A percentile compares a stretch with the other conserved stretches of the same genome.
These are phyloP conservation scores for Fraxinus dipetala DNA, from an alignment of 305 asterid genomes.

Conservation along the genomic window DNA sequence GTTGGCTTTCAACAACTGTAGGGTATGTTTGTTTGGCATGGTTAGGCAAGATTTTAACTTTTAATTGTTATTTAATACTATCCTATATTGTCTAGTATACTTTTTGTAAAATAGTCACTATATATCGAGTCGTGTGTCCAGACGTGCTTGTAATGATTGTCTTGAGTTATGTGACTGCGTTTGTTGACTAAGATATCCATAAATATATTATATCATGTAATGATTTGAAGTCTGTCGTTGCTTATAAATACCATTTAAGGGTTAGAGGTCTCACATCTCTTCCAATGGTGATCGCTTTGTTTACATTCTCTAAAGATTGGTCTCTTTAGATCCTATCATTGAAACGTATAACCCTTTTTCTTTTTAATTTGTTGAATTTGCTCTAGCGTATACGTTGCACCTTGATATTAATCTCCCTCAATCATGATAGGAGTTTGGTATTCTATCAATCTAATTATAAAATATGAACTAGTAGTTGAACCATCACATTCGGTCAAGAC, in stretches of 20 bases:
- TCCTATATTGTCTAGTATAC: too few relatives aligned
- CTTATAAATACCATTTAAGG: too few relatives aligned
- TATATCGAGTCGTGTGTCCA: neutral
- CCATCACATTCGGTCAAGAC: neutral
- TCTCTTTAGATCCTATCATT: too few relatives aligned
- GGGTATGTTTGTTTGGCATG: neutral
- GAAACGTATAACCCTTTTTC: too few relatives aligned
- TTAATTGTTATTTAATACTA: neutral
- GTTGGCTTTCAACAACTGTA: neutral
- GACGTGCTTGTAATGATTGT: neutral
- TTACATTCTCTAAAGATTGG: too few relatives aligned
- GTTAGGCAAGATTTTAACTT: neutral
- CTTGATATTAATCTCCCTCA: neutral
- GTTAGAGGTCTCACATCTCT: too few relatives aligned
- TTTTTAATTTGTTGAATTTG: neutral
- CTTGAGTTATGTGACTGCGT: neutral
- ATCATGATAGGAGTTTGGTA: neutral
- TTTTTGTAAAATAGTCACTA: neutral
- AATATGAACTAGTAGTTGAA: neutral
- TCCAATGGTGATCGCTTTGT: neutral
- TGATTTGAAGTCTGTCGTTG: too few relatives aligned
- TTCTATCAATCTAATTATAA: neutral
- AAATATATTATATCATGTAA: too few relatives aligned
- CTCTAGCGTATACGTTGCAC: neutral
- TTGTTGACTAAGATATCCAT: neutral